Evolutionary conservation across 1,284 basidiomycete genomes (phyloP), one percentile per base, ranked within the genome.

Genomic region (Gymnopus androsaceus): DNA sequence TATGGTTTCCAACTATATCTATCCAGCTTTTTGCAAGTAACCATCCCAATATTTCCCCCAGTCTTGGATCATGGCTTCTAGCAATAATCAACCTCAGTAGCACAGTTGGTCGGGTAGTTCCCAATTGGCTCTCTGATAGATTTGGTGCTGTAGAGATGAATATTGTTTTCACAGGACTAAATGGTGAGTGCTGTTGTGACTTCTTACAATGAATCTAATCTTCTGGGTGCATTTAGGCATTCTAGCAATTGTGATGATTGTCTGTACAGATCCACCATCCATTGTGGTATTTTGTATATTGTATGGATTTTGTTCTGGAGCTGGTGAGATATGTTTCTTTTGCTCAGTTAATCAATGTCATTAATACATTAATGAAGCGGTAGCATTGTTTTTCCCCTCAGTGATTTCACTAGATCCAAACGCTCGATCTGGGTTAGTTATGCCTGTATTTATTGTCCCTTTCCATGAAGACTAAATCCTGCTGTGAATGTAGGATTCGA

Each of bases 1-100:
- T 25, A 27, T 30, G 42, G 4, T 52, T 52, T 30, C 51, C 51
- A 6, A 25, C 48, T 4, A 48, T 54, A 25, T 54, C 47, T 28
- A 47, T 54, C 45, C 53, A 54, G 19, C 25, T 47, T 14, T 54
- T 54, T 28, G 53, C 53, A 28, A 45, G 40, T 21, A 48, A 25
- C 11, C 53, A 54, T n/a, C n/a, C n/a, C n/a, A n/a, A 54, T n/a
- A 17, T 54, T 38, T 25, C 51, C 7, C 5, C 8, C 15, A 40
- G 51, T 7, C 44, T 52, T 40, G 40, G 42, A 4, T 52, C 44
- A n/a, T 52, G 44, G 19, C 44, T 28, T 14, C 28, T 52, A 23
- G 40, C 51, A 8, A 31, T 31, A 7, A 52, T 52, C 38, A 52
- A 30, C 31, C 44, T 52, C 23, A 42, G 27, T 0, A 52, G 28